Evolutionary conservation across 768 basidiomycete species (phyloP), one percentile per base, ranked within the genome.

Genomic region (Phlebiopsis flavidoalba): DNA sequence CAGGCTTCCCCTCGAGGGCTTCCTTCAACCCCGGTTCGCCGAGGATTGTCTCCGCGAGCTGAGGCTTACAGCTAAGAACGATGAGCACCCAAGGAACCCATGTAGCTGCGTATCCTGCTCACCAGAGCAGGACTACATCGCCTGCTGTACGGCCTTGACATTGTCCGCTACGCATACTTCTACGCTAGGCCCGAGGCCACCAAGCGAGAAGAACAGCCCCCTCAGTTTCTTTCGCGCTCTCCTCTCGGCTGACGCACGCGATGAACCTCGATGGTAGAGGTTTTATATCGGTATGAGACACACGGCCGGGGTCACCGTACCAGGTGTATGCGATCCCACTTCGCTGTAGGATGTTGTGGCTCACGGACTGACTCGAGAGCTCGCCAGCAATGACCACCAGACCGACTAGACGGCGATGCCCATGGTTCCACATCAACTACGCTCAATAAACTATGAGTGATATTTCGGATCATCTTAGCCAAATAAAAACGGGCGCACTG

Each of bases 401-500:
- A 95, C n/a, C n/a, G n/a, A n/a, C 53, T 95, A 83, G 72, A 99
- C 83, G 60, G 97, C 95, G 67, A 98, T 76, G 60, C 97, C 97
- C 97, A 99, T 98, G 11, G 96, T 98, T 60, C 97, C 97, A 74
- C 97, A 98, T 80, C 96, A n/a, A n/a, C 97, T 88, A 68, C n/a
- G 26, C 15, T 35, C 33, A n/a, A n/a, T n/a, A n/a, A 51, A 63
- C 59, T 59, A 57, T 66, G 46, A 67, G 58, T 63, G 55, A 26
- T 22, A 45, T 36, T 54, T 54, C 40, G 64, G 64, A 61, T 66
- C 58, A 57, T 55, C 37, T 65, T 60, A 63, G 36, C 40, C 3
- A 17, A 43, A 43, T 43, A 43, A 43, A 50, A 24, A 53, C 53
- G 53, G 60, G 54, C 35, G 57, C 26, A 79, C 94, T n/a, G n/a